Percentiles rank a stretch among this genome's conserved stretches.
Evolutionary conservation across 768 basidiomycete species (phyloP).

Genomic region (Dentipellis fragilis): DNA sequence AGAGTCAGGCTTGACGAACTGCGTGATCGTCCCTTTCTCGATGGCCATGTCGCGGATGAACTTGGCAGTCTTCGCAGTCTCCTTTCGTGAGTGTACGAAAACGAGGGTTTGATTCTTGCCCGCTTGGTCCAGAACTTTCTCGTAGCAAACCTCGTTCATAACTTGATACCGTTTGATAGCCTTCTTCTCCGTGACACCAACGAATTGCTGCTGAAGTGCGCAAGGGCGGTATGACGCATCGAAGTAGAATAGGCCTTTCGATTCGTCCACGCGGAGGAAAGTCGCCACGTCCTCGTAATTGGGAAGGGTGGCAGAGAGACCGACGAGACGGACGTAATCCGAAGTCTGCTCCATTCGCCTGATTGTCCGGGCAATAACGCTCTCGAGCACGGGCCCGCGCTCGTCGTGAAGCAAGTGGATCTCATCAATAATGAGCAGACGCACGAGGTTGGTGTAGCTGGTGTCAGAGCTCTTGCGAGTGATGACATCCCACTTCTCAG

Average conservation of each 20-base stretch:
- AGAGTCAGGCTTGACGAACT: conserved; percentile 90
- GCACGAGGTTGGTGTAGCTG: conserved; percentile 92
- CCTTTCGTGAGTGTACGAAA: conserved; percentile 97
- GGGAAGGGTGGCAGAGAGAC: conserved; percentile 93
- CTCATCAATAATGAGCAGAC: conserved; percentile 95
- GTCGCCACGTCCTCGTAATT: conserved; percentile 97
- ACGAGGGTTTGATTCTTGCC: conserved; percentile 89
- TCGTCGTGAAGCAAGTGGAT: conserved; percentile 97
- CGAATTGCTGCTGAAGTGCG: conserved; percentile 91
- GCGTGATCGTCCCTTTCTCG: conserved; percentile 92
- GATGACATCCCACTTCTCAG: conserved; percentile 99
- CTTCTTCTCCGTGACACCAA: conserved; percentile 98
- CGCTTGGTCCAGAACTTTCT: conserved; percentile 91
- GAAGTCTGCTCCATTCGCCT: conserved; percentile 89
- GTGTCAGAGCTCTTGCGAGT: conserved; percentile 97
- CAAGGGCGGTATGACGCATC: conserved; percentile 92
- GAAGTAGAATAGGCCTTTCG: conserved; percentile 94
- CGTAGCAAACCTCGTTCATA: conserved; percentile 98
- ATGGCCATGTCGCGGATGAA: conserved; percentile 93
- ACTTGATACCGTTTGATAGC: conserved; percentile 97
- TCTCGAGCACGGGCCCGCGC: conserved; percentile 93
- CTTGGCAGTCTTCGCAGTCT: conserved; percentile 93
- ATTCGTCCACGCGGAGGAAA: conserved; percentile 89
- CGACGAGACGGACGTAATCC: conserved; percentile 89
- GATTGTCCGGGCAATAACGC: conserved; percentile 82